Evolutionary conservation across 1,284 basidiomycete genomes (phyloP).

Genomic region (Trametes hirsuta): DNA sequence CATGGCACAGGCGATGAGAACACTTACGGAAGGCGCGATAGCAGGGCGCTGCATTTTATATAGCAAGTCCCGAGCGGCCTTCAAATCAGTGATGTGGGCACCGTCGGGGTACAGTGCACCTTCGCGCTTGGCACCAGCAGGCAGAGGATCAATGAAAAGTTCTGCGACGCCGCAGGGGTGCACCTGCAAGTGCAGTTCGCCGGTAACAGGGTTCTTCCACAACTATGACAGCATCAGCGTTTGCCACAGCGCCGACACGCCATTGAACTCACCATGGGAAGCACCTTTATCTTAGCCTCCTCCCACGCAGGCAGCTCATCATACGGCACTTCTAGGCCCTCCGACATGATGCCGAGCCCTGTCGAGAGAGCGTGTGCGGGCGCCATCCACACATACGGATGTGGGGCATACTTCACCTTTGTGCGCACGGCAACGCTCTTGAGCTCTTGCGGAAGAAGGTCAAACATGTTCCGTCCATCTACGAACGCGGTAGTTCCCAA

Average conservation of each 20-base stretch:
- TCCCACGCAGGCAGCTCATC: conserved; percentile 76
- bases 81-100: conserved; percentile 68
- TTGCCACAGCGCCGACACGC: not conserved
- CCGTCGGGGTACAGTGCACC: conserved; percentile 77
- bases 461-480: conserved; percentile 85
- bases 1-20: not conserved
- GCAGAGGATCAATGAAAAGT: conserved; percentile 65
- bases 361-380: conserved; percentile 71
- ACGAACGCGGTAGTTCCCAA: conserved; percentile 88
- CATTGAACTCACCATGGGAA: conserved; percentile 60
- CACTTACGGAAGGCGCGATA: conserved; percentile 65
- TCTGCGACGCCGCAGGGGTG: conserved; percentile 67
- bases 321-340: conserved; percentile 68
- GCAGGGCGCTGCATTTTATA: conserved; percentile 84
- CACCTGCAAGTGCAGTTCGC: conserved; percentile 76
- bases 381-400: conserved; percentile 88
- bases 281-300: conserved; percentile 68
- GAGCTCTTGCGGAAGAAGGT: conserved; percentile 71
- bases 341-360: conserved; percentile 79
- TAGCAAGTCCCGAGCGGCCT: conserved; percentile 69
- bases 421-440: conserved; percentile 86
- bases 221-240: conserved; percentile 42
- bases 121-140: conserved; percentile 50
- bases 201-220: conserved; percentile 87
- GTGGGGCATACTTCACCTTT: conserved; percentile 71